Conservation (phyloP, 192 early-diverging fungal genomes). For the Entomortierella lignicola region DNA sequence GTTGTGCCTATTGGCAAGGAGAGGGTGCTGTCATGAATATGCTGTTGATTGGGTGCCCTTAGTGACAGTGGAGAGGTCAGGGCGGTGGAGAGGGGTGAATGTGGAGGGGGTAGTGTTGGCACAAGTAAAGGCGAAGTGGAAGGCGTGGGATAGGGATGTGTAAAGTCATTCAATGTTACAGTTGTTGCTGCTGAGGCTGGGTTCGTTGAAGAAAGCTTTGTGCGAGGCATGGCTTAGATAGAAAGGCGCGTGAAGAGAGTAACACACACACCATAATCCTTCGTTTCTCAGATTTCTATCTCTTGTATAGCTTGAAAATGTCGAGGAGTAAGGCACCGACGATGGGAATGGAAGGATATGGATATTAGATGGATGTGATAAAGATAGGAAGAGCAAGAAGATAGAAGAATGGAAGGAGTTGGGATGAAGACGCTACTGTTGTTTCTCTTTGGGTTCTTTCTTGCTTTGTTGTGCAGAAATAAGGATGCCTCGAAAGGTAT, state of each 20-base stretch:
- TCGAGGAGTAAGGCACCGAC: not conserved
- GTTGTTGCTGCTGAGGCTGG: slow-evolving; percentile 8
- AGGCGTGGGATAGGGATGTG: slow-evolving; percentile 33
- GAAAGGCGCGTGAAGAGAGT: slow-evolving; percentile 9
- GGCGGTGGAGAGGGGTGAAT: slow-evolving; percentile 5
- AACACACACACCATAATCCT: slow-evolving; percentile 37
- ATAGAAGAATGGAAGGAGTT: not conserved
- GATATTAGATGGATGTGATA: too few relatives aligned
- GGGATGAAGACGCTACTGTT: not conserved
- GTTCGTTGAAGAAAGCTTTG: slow-evolving; percentile 8
- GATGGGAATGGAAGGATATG: not conserved
- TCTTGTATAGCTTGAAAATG: not conserved
- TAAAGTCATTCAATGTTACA: slow-evolving; percentile 24
- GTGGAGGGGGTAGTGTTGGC: slow-evolving; percentile 13
- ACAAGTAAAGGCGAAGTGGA: slow-evolving; percentile 30
- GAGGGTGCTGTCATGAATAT: slow-evolving; percentile 28
- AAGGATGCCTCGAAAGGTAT: not conserved
- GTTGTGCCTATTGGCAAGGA: slow-evolving; percentile 15
- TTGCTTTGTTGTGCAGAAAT: not conserved
- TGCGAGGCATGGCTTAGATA: slow-evolving; percentile 33
- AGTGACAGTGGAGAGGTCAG: not conserved
- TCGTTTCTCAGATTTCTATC: not conserved
- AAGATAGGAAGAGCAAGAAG: not conserved
- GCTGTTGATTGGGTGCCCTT: slow-evolving; percentile 16
- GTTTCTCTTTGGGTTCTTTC: slow-evolving; percentile 1